Evolutionary conservation across 2,329 filamentous ascomycete genomes (phyloP).

Genomic region (Eurotiales sp.): DNA sequence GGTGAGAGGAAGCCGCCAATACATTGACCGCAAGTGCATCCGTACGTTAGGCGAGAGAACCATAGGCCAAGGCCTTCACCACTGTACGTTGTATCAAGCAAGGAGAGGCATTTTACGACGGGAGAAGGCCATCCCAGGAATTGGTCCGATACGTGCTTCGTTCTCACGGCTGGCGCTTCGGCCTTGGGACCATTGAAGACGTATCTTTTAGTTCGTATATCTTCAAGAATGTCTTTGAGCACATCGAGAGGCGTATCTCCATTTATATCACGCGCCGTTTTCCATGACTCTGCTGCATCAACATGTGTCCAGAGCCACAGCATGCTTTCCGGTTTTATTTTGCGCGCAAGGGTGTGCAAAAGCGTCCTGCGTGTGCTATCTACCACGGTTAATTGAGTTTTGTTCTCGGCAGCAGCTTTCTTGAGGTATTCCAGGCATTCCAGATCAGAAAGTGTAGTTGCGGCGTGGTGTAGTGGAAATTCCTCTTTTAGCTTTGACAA

Average conservation of each 20-base stretch:
- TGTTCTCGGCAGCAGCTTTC: slow-evolving; percentile 1
- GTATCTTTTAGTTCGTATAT: slow-evolving; percentile 21
- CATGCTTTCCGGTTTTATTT: slow-evolving; percentile 21
- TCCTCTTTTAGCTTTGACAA: slow-evolving; percentile 11
- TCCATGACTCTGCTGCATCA: slow-evolving; percentile 12
- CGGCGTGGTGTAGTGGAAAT: slow-evolving; percentile 12
- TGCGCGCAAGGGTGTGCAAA: slow-evolving; percentile 25
- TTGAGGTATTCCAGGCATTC: slow-evolving; percentile 9
- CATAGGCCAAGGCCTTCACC: slow-evolving; percentile 12
- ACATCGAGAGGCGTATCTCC: slow-evolving; percentile 34
- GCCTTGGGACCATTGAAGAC: too few relatives aligned
- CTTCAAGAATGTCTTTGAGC: slow-evolving; percentile 28
- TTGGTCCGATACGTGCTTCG: slow-evolving; percentile 26
- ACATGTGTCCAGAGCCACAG: slow-evolving; percentile 25
- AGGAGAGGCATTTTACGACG: slow-evolving; percentile 26
- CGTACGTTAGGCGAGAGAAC: slow-evolving; percentile 27
- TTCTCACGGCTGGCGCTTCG: too few relatives aligned
- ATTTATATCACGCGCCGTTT: slow-evolving; percentile 25
- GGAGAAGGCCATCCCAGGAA: slow-evolving; percentile 29
- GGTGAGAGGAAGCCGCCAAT: slow-evolving; percentile 36
- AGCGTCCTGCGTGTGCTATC: slow-evolving; percentile 21
- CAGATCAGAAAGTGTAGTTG: slow-evolving; percentile 14
- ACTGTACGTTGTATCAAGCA: slow-evolving; percentile 13
- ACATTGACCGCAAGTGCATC: slow-evolving; percentile 39
- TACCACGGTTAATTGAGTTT: background rate